Conservation (phyloP, 192 early-diverging fungal genomes). For the Geosiphon pyriformis region DNA sequence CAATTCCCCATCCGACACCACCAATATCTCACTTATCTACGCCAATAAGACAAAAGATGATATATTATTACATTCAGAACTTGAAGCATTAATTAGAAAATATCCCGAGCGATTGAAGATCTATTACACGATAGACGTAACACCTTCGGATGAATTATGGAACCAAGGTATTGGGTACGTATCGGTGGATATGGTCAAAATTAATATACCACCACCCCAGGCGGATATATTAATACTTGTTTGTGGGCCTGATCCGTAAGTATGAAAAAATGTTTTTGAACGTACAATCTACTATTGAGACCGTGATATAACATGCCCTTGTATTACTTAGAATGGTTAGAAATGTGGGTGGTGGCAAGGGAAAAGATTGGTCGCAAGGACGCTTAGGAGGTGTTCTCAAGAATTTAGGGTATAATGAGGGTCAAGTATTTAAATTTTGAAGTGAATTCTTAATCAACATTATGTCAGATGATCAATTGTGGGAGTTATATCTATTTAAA, state of each 20-base stretch:
- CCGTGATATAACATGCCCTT: too few species aligned
- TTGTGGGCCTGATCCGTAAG: slow-evolving; percentile 45
- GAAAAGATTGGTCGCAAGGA: slow-evolving; percentile 77
- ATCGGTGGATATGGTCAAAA: slow-evolving; percentile 61
- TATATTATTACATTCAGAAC: slow-evolving; percentile 58
- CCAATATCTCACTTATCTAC: slow-evolving; percentile 67
- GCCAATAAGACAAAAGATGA: slow-evolving; percentile 66
- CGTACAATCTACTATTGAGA: too few species aligned
- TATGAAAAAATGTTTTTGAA: slow-evolving; percentile 32
- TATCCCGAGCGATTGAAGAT: slow-evolving; percentile 63
- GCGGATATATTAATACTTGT: slow-evolving; percentile 46
- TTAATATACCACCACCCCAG: slow-evolving; percentile 57
- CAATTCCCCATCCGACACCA: slow-evolving; percentile 57
- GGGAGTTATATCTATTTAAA: too few species aligned
- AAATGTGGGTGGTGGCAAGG: slow-evolving; percentile 61
- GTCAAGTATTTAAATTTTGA: slow-evolving; percentile 84
- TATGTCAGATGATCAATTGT: too few species aligned
- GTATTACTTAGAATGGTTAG: slow-evolving; percentile 5
- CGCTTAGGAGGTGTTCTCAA: slow-evolving; percentile 77
- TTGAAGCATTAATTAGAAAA: slow-evolving; percentile 51
- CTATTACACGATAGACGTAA: slow-evolving; percentile 59
- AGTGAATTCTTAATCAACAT: too few species aligned
- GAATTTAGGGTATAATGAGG: slow-evolving; percentile 63
- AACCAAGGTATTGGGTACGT: slow-evolving; percentile 70
- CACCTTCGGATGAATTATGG: slow-evolving; percentile 54